Conservation (phyloP, 169 alveolate genomes). For the Miamiensis avidus region DNA sequence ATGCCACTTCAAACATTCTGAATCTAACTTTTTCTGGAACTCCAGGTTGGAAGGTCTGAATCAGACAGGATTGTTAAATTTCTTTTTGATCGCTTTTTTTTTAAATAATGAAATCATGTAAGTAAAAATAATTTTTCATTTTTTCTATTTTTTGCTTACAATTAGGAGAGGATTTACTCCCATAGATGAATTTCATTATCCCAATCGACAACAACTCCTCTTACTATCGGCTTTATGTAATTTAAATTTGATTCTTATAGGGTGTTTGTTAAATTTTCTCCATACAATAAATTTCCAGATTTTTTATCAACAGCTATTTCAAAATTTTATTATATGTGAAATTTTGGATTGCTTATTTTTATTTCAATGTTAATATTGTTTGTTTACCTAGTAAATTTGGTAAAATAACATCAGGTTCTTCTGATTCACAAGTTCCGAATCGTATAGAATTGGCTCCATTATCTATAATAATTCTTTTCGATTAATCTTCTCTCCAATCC, state of each 20-base stretch:
- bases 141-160: background rate
- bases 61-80: slow-evolving; percentile 1
- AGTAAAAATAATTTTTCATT: background rate
- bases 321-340: background rate
- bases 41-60: slow-evolving; percentile 27
- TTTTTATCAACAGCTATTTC: slow-evolving; percentile 29
- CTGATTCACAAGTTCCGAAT: background rate
- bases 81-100: slow-evolving; percentile 21
- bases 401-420: background rate
- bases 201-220: slow-evolving; percentile 47
- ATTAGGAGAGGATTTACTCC: slow-evolving; percentile 3
- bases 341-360: too few relatives aligned
- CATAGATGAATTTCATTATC: slow-evolving; percentile 40
- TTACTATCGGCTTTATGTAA: slow-evolving; percentile 34
- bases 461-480: background rate
- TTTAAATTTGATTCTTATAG: slow-evolving; percentile 31
- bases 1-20: slow-evolving; percentile 33
- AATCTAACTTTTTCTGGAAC: slow-evolving; percentile 35
- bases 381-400: background rate
- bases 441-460: background rate
- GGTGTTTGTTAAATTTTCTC: slow-evolving; percentile 20
- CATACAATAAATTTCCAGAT: slow-evolving; percentile 36
- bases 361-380: too few relatives aligned
- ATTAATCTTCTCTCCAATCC: background rate
- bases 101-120: background rate